Conservation (phyloP, 345 rosid species). For the Psidium guajava region DNA sequence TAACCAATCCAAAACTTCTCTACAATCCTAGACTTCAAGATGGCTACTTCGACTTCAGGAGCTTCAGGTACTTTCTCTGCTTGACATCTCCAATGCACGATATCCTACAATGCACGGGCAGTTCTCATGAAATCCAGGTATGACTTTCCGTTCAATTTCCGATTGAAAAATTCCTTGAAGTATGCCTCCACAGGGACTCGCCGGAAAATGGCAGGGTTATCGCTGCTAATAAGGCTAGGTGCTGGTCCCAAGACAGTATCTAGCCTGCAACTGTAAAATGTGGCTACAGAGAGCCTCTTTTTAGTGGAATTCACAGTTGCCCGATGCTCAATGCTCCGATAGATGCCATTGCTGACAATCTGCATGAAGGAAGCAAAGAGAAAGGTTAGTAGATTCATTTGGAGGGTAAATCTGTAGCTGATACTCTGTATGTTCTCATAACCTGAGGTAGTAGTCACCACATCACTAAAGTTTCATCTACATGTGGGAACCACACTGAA, state of each 20-base stretch:
- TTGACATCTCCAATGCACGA: not conserved
- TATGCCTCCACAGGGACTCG: not conserved
- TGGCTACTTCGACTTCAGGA: not conserved
- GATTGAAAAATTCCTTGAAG: conserved; percentile 4
- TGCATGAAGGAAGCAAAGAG: not conserved
- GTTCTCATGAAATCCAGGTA: conserved; percentile 3
- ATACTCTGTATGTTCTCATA: not conserved
- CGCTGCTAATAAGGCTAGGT: not conserved
- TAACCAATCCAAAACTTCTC: not conserved
- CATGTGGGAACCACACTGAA: not conserved
- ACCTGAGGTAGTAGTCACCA: not conserved
- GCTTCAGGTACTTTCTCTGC: not conserved
- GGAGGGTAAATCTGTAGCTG: not conserved
- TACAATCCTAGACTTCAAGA: not conserved
- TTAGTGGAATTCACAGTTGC: conserved; percentile 4
- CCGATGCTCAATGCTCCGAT: conserved; percentile 8
- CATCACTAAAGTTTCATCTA: not conserved
- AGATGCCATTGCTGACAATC: conserved; percentile 4
- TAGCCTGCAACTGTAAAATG: conserved; percentile 2
- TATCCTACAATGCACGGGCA: not conserved
- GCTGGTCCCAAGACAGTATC: conserved; percentile 1
- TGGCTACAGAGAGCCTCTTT: conserved; percentile 8
- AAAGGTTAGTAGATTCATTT: not conserved
- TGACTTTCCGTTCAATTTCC: not conserved
- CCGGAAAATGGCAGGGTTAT: not conserved